Evolutionary conservation across 1,139 yeast genomes (phyloP), one percentile per base, ranked within the genome.

Genomic region (Kazachstania sp.): DNA sequence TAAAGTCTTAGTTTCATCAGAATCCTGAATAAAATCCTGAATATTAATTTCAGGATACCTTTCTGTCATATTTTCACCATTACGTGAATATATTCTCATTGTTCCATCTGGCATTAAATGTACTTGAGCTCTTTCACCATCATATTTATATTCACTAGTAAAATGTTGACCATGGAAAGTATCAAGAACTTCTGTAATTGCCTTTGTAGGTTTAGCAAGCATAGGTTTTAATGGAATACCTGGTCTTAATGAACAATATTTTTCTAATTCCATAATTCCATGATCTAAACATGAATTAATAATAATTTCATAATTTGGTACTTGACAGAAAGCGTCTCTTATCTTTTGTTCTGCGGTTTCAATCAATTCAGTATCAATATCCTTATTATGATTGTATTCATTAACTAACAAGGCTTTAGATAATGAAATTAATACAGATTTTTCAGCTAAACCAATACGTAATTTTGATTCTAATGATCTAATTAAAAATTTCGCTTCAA

Each of bases 191-290:
- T 94, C 99, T 29, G 85, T 77, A 41, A 94, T 82, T 2, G 96
- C 79, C 60, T 92, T 92, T 0, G 98, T 90, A 1, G 99, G 98
- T 63, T 92, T 92, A 4, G 99, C 99, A 59, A 92, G 76, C 98
- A 92, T 92, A 0, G 99, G 98, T 61, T 90, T 90, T 57, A 92
- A 72, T 1, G 99, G 99, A 15, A 94, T 81, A 1, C 98, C 97
- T 0, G 98, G 96, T 9, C 83, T 80, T 50, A 92, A 69, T 41
- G 79, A 81, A 58, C 95, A 81, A 55, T 83, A 78, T 12, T 83
- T 82, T 40, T 77, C 70, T 35, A 92, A 64, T 41, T 82, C 72
- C 55, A 72, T 68, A 3, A 90, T 73, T 0, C 97, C 97, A 58
- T 78, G 64, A 34, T 81, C 71, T 51, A 84, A 66, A 2, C 90